phyloP scores from a whole-genome alignment of 2,329 filamentous ascomycete species.

The Pseudocercospora musae region DNA sequence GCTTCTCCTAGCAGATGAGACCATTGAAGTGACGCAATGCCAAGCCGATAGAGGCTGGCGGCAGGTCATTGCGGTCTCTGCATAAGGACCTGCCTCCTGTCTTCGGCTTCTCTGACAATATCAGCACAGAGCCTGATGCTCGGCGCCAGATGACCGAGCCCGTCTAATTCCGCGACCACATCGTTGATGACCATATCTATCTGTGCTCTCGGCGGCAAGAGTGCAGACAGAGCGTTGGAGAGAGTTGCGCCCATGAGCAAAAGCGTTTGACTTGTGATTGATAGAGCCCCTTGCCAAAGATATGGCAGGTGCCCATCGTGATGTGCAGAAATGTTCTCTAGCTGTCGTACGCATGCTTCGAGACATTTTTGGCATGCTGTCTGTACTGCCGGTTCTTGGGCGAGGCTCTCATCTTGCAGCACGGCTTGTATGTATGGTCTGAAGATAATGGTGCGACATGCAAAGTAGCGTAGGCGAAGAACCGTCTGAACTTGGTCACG shows the following conservation, averaged over 20 bases:
- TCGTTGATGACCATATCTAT: slow-evolving; percentile 75
- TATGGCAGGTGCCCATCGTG: slow-evolving; percentile 82
- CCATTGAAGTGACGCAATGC: neutral
- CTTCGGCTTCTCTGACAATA: slow-evolving; percentile 73
- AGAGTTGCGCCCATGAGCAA: slow-evolving; percentile 82
- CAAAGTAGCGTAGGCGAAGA: slow-evolving; percentile 74
- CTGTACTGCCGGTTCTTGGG: slow-evolving; percentile 67
- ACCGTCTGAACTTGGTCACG: slow-evolving; percentile 76
- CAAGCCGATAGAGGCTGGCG: neutral
- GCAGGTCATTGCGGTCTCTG: slow-evolving; percentile 13
- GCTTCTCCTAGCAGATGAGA: neutral
- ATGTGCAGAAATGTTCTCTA: slow-evolving; percentile 75
- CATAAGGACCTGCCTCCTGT: slow-evolving; percentile 61
- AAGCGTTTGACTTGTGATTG: slow-evolving; percentile 76
- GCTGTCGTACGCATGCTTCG: slow-evolving; percentile 73
- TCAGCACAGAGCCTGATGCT: slow-evolving; percentile 74
- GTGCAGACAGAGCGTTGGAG: slow-evolving; percentile 66
- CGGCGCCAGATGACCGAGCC: slow-evolving; percentile 70
- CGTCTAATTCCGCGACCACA: slow-evolving; percentile 71
- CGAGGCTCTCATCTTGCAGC: slow-evolving; percentile 70
- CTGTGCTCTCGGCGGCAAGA: slow-evolving; percentile 56
- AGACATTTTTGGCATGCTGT: slow-evolving; percentile 79
- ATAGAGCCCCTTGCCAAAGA: slow-evolving; percentile 79
- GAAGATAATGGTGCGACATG: slow-evolving; percentile 82
- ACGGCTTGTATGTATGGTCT: slow-evolving; percentile 78